Conservation (phyloP, 1,284 basidiomycete species). For the Tremellales sp. region DNA sequence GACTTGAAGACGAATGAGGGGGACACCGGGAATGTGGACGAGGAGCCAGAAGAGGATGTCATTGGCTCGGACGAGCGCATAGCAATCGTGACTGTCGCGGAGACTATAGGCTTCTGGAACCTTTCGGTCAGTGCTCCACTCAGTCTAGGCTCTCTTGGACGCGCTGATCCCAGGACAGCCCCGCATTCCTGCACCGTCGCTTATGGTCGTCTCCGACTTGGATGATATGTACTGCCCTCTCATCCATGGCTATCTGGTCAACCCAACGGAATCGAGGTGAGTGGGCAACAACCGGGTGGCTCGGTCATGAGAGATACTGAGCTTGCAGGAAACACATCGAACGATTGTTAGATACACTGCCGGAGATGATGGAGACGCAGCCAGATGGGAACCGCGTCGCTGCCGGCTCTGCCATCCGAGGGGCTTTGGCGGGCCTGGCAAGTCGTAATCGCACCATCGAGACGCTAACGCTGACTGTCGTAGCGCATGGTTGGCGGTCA, state of each 20-base stretch:
- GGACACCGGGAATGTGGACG: conserved; percentile 13
- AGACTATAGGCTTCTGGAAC: conserved; percentile 83
- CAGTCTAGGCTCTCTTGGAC: background rate
- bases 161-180: conserved; percentile 57
- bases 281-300: conserved; percentile 13
- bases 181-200: conserved; percentile 58
- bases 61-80: conserved; percentile 51
- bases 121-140: conserved; percentile 64
- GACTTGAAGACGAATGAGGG: conserved; percentile 38
- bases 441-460: conserved; percentile 37
- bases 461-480: background rate
- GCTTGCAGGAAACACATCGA: conserved; percentile 37
- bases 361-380: conserved; percentile 57
- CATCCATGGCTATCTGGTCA: conserved; percentile 70
- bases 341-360: conserved; percentile 59
- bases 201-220: conserved; percentile 83
- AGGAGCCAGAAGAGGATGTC: conserved; percentile 44
- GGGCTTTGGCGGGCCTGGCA: conserved; percentile 69
- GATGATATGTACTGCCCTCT: conserved; percentile 88
- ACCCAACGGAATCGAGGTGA: conserved; percentile 67
- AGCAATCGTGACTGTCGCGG: conserved; percentile 83
- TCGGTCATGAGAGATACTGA: background rate
- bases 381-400: conserved; percentile 56
- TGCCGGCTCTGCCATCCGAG: conserved; percentile 74
- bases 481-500: conserved; percentile 81